A percentile compares a stretch with the other conserved stretches of the same genome.
Evolutionary conservation across 108 stramenopile genomes (phyloP).

Genomic region (Asterionellopsis glacialis): DNA sequence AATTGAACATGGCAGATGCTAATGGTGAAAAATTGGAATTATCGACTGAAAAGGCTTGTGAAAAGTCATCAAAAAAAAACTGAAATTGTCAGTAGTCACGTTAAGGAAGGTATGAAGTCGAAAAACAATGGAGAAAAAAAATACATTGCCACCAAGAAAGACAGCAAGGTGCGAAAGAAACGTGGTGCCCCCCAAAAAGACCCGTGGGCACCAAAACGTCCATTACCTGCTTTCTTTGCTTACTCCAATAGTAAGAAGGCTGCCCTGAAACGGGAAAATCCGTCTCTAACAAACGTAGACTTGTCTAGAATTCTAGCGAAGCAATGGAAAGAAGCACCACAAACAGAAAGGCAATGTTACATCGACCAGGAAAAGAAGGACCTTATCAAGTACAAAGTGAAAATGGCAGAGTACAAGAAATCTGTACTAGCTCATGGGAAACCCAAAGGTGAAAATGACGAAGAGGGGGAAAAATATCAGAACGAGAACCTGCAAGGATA

Average conservation of each 20-base stretch:
- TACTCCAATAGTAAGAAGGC: constrained; percentile 37
- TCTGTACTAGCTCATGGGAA: background rate
- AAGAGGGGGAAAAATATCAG: too few relatives aligned
- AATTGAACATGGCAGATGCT: too few relatives aligned
- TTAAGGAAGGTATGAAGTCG: too few relatives aligned
- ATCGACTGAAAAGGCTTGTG: too few relatives aligned
- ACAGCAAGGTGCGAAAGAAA: background rate
- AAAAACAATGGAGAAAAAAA: too few relatives aligned
- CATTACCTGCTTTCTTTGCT: constrained; percentile 46
- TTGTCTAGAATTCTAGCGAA: constrained; percentile 29
- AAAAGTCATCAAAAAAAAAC: too few relatives aligned
- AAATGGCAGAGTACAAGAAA: constrained; percentile 28
- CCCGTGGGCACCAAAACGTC: constrained; percentile 51
- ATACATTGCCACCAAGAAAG: too few relatives aligned
- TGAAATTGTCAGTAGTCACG: too few relatives aligned
- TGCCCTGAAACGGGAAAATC: constrained; percentile 23
- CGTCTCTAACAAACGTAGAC: constrained; percentile 24
- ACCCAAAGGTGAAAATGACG: too few relatives aligned
- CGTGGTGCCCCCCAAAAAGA: constrained; percentile 27
- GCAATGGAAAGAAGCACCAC: constrained; percentile 22
- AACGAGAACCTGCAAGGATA: too few relatives aligned
- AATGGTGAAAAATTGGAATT: too few relatives aligned
- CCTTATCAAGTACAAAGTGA: constrained; percentile 20
- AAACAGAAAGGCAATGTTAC: constrained; percentile 17
- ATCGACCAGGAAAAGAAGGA: constrained; percentile 22